These are phyloP conservation scores for Vitis amurensis DNA, from an alignment of 164 flowering plant genomes.

Conservation along the genomic window DNA sequence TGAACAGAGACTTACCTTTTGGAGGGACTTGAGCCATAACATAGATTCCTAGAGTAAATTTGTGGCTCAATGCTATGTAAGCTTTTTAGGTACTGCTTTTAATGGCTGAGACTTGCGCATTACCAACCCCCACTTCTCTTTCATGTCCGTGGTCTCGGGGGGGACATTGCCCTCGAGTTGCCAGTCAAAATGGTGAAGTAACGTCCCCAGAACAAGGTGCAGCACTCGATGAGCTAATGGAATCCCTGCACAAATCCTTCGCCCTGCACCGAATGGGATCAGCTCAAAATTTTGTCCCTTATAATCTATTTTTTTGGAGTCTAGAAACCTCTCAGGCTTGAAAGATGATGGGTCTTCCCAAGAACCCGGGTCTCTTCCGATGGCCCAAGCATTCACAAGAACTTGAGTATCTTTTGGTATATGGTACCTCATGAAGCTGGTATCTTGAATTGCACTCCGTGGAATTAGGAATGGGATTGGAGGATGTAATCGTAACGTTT, in stretches of 20 bases:
- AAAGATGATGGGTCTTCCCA: slow-evolving; percentile 25
- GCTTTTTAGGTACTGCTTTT: slow-evolving; percentile 11
- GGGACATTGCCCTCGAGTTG: neutral
- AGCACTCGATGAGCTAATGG: slow-evolving; percentile 15
- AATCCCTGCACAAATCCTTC: slow-evolving; percentile 24
- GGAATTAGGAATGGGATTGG: slow-evolving; percentile 59
- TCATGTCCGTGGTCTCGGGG: slow-evolving; percentile 17
- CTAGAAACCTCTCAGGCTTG: slow-evolving; percentile 28
- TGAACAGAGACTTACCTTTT: no score
- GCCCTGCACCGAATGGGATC: slow-evolving; percentile 28
- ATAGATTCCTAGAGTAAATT: no score
- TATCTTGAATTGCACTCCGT: slow-evolving; percentile 36
- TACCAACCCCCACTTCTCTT: slow-evolving; percentile 15
- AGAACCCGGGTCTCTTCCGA: slow-evolving; percentile 14
- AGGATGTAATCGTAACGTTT: slow-evolving; percentile 58
- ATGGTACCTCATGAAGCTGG: slow-evolving; percentile 38
- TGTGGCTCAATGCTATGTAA: neutral
- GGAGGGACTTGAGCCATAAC: no score
- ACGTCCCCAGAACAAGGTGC: slow-evolving; percentile 14
- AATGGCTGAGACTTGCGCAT: slow-evolving; percentile 11
- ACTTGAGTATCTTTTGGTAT: slow-evolving; percentile 38
- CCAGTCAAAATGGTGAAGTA: slow-evolving; percentile 22
- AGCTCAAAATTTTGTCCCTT: slow-evolving; percentile 20
- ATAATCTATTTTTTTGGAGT: slow-evolving; percentile 18
- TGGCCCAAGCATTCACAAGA: slow-evolving; percentile 19